Base-by-base conservation (phyloP, 2,329 filamentous ascomycete genomes). In the Botrytis byssoidea region DNA sequence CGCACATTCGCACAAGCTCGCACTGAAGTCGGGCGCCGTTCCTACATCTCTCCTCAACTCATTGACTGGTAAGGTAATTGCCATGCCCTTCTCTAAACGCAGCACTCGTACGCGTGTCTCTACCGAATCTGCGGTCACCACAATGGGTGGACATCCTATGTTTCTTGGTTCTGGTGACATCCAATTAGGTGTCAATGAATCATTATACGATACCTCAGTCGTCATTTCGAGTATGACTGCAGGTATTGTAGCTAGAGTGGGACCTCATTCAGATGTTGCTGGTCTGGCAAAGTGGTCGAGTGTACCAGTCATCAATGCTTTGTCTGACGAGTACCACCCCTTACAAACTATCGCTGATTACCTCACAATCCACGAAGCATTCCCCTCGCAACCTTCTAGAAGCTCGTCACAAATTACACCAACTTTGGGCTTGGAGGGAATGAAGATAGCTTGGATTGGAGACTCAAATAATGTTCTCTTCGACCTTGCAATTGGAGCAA, bases 401-500 rank as follows among this genome's bases (percentile, higher is more conserved):
- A 74, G 71, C 55, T 67, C 74, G 35, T 74, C 74, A 48, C 42
- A 63, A 9, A 72, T 61, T 29, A 74, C 74, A 16, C 67, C 76
- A 61, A 74, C 76, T 70, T 86, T 97, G 12, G 92, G 93, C 1
- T 85, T 97, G 7, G 88, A 93, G 77, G 93, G 94, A 1, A 83
- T 97, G 79, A 98, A 97, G 84, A 89, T 98, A 75, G 95, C 96
- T 25, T 99, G 96, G 96, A 87, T 99, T 64, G 95, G 95, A 71
- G 95, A 99, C 81, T 94, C 94, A 18, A 99, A 98, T 85, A 99
- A 99, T 79, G 95, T 99, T 42, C 89, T 98, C 37, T 98, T 95
- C 81, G 95, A 99, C 81, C 87, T 98, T 71, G 94, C 95, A 67
- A 95, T 96, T 77, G 95, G 89, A 59, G 94, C 93, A 73, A 85